Percentiles rank a stretch among this genome's conserved stretches.
phyloP scores from a whole-genome alignment of 768 basidiomycete genomes.

The Phaeotremella fagi region DNA sequence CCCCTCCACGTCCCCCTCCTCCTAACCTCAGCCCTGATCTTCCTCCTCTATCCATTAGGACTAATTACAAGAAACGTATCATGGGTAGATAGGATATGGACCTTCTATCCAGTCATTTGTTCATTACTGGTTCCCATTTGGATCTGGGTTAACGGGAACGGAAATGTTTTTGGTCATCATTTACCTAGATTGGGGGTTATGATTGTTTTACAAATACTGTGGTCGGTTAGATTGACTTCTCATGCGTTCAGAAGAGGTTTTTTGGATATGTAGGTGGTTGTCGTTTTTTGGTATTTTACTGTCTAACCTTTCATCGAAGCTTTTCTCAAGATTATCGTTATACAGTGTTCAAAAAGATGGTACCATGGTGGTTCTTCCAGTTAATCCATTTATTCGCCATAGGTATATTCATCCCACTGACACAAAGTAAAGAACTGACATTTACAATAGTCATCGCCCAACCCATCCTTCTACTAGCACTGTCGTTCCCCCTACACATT shows the following conservation, averaged over 20 bases:
- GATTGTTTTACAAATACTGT: conserved; percentile 56
- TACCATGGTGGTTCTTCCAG: conserved; percentile 59
- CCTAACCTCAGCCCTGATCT: conserved; percentile 17
- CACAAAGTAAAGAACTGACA: no score
- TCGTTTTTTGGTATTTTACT: not conserved
- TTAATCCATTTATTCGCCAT: conserved; percentile 69
- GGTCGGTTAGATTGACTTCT: conserved; percentile 59
- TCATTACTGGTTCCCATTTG: conserved; percentile 73
- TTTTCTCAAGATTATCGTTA: conserved; percentile 74
- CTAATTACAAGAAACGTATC: conserved; percentile 41
- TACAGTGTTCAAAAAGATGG: conserved; percentile 63
- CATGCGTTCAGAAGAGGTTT: conserved; percentile 81
- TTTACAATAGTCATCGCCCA: conserved; percentile 60
- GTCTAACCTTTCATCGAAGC: conserved; percentile 46
- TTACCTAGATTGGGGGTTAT: conserved; percentile 63
- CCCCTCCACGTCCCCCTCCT: conserved; percentile 33
- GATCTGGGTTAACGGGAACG: conserved; percentile 53
- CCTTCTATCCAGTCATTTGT: conserved; percentile 70
- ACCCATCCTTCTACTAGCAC: conserved; percentile 70
- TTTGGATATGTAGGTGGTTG: conserved; percentile 59
- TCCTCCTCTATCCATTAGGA: conserved; percentile 31
- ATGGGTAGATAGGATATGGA: conserved; percentile 61
- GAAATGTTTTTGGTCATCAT: conserved; percentile 60
- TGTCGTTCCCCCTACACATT: conserved; percentile 50
- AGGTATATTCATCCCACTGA: conserved; percentile 49